Percentiles rank a stretch among this genome's conserved stretches.
phyloP scores from a whole-genome alignment of 306 rosid genomes.

The Calophaca sinica region DNA sequence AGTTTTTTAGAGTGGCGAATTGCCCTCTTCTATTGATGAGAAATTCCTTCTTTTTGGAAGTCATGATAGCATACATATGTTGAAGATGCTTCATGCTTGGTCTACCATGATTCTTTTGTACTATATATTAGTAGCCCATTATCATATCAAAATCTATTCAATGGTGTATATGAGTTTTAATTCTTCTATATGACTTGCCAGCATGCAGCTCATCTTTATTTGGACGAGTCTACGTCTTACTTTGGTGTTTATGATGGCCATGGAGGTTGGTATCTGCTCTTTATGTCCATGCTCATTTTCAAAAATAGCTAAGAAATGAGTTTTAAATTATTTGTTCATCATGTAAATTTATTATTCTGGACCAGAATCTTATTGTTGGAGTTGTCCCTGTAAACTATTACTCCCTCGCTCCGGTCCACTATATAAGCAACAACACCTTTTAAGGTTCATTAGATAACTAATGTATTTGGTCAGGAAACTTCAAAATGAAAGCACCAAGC shows the following conservation, averaged over 20 bases:
- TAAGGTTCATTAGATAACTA: no score
- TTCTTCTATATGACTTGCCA: slow-evolving; percentile 53
- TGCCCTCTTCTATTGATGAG: slow-evolving; percentile 11
- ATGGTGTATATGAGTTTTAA: slow-evolving; percentile 20
- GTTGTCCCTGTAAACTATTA: slow-evolving; percentile 13
- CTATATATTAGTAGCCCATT: slow-evolving; percentile 9
- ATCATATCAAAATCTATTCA: slow-evolving; percentile 12
- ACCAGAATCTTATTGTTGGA: slow-evolving; percentile 5
- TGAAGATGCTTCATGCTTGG: slow-evolving; percentile 40
- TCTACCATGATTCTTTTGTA: slow-evolving; percentile 35
- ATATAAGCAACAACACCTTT: no score
- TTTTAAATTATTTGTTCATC: background rate
- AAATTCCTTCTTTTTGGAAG: slow-evolving; percentile 40
- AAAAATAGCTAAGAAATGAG: background rate
- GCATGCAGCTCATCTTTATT: slow-evolving; percentile 88
- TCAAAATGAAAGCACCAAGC: slow-evolving; percentile 18
- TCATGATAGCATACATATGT: slow-evolving; percentile 4
- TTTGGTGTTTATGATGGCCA: slow-evolving; percentile 98
- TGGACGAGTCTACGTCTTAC: slow-evolving; percentile 87
- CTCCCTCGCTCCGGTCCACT: no score
- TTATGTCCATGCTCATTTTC: slow-evolving; percentile 25
- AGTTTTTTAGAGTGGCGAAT: background rate
- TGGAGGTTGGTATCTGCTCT: slow-evolving; percentile 71
- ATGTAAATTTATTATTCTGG: slow-evolving; percentile 33
- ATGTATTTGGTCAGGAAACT: no score